Evolutionary conservation across 345 rosid species (phyloP), one percentile per base, ranked within the genome.

Genomic region (Streptanthus diversifolius): DNA sequence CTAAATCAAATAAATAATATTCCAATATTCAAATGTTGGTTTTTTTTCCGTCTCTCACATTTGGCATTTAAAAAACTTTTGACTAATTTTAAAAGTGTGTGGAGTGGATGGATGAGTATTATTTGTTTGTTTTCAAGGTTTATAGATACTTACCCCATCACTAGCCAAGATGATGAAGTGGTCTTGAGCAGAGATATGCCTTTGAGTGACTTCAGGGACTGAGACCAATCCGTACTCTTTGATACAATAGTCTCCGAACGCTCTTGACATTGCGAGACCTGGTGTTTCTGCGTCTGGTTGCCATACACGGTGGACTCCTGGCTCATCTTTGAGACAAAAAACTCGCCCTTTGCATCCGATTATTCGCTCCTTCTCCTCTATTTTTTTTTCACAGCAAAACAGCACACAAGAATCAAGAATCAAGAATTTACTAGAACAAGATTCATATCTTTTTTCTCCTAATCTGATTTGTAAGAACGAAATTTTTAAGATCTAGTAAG

Each of bases 261-360:
- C 98, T 82, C 99, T 83, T 5, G 99, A 95, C 99, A 95, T 95
- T 21, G 99, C 96, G 19, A 95, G 88, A 33, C 99, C 99, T 0
- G 97, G 99, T 0, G 84, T 80, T 49, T 91, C 90, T 58, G 65
- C 82, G 7, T 88, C 78, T 1, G 98, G 98, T 47, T 87, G 88
- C 99, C 99, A 95, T 30, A 95, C 71, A 17, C 99, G 85, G 57
- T 95, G 96, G 30, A 95, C 92, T 22, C 97, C 96, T 3, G 93
- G 99, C 78, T 95, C 98, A 44, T 95, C 99, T 13, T 81, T 40
- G 35, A 88, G 56, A 52, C 93, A 86, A 83, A 90, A 95, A 3
- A 95, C 92, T 22, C 96, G 63, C 12, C 99, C 99, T 1, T 79
- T 80, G 85, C 92, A 85, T 47, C 83, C 82, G 3, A n/a, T 44